phyloP scores from a whole-genome alignment of 1,284 basidiomycete genomes.

The Uromyces viciae-fabae region DNA sequence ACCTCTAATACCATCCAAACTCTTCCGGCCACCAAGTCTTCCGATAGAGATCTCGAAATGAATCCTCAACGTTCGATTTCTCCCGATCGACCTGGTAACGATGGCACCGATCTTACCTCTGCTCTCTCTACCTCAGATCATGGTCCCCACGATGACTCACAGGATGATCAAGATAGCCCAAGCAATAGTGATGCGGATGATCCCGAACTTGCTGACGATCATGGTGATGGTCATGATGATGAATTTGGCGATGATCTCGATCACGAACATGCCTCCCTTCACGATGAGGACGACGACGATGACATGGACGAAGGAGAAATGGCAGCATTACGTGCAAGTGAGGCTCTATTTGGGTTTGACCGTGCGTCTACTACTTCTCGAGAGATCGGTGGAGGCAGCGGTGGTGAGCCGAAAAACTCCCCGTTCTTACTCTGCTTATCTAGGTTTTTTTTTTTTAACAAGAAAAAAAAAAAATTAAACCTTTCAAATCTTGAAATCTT shows the following conservation, averaged over 20 bases:
- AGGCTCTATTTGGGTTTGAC: conserved; percentile 43
- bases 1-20: conserved; percentile 24
- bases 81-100: conserved; percentile 18
- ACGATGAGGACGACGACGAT: conserved; percentile 44
- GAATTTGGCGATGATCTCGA: conserved; percentile 43
- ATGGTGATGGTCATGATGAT: conserved; percentile 28
- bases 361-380: conserved; percentile 42
- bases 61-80: conserved; percentile 22
- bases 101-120: conserved; percentile 7
- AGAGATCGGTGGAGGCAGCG: conserved; percentile 24
- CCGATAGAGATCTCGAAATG: conserved; percentile 43
- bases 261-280: conserved; percentile 40
- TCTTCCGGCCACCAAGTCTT: conserved; percentile 19
- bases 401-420: conserved; percentile 43
- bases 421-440: conserved; percentile 25
- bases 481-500: neutral
- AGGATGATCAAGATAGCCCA: conserved; percentile 31
- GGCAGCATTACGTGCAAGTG: conserved; percentile 38
- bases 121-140: conserved; percentile 22
- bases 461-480: no score
- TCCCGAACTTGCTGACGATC: conserved; percentile 28
- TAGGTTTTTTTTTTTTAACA: no score
- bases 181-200: conserved; percentile 37
- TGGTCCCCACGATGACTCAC: conserved; percentile 28
- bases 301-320: conserved; percentile 45